Evolutionary conservation across 1,139 yeast genomes (phyloP).

Genomic region (Nakaseomyces delphensis): DNA sequence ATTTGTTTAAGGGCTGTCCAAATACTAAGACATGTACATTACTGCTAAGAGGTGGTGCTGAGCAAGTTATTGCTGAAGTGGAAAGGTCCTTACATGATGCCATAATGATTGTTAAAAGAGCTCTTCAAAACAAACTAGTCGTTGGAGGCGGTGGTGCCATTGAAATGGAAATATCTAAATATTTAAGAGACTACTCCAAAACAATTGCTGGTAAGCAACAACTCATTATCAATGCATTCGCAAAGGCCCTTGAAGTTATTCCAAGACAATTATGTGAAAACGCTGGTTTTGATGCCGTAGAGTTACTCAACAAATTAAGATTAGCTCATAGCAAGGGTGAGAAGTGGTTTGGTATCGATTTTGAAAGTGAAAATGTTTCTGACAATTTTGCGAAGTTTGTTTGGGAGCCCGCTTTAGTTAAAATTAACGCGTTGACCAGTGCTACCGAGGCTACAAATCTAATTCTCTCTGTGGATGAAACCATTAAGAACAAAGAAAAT

Average conservation of each 20-base stretch:
- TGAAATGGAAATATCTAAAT: slow-evolving; percentile 91
- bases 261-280: slow-evolving; percentile 97
- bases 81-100: slow-evolving; percentile 97
- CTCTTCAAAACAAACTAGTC: slow-evolving; percentile 73
- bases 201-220: slow-evolving; percentile 95
- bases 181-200: slow-evolving; percentile 77
- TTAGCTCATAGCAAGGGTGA: slow-evolving; percentile 94
- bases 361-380: slow-evolving; percentile 72
- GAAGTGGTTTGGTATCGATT: slow-evolving; percentile 85
- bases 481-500: slow-evolving; percentile 72
- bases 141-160: slow-evolving; percentile 99
- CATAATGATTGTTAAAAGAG: slow-evolving; percentile 94
- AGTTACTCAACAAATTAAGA: slow-evolving; percentile 78
- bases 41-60: slow-evolving; percentile 94
- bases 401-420: slow-evolving; percentile 97
- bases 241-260: slow-evolving; percentile 87
- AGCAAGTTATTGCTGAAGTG: slow-evolving; percentile 96
- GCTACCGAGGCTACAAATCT: slow-evolving; percentile 98
- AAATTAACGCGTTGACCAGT: slow-evolving; percentile 84
- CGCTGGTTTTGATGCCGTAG: slow-evolving; percentile 96
- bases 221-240: slow-evolving; percentile 81
- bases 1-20: slow-evolving; percentile 87
- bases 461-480: slow-evolving; percentile 89
- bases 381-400: slow-evolving; percentile 80
- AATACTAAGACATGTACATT: slow-evolving; percentile 89